phyloP scores from a whole-genome alignment of 164 flowering plant species.

The Euptelea pleiosperma region DNA sequence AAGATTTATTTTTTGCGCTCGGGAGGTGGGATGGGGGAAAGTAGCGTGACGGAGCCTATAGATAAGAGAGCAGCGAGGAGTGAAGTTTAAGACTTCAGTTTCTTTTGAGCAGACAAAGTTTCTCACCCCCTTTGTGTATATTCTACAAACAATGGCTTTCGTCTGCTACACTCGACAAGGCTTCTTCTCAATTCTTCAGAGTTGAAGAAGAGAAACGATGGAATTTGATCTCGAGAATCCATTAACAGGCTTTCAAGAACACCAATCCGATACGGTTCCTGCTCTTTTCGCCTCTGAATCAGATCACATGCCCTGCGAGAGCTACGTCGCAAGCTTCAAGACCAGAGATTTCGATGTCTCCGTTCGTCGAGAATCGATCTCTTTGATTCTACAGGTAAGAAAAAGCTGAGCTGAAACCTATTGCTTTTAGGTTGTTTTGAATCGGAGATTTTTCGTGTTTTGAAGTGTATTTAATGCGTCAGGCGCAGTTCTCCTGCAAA shows the following conservation, averaged over 20 bases:
- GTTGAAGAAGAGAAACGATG: conserved; percentile 14
- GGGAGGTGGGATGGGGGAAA: no score
- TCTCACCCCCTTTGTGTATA: no score
- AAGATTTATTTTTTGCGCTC: no score
- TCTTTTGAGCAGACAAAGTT: conserved; percentile 9
- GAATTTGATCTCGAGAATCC: conserved; percentile 67
- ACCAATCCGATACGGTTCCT: conserved; percentile 18
- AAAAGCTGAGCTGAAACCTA: not conserved
- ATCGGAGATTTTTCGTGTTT: not conserved
- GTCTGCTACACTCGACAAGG: not conserved
- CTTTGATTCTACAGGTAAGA: conserved; percentile 39
- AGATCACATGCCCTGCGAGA: conserved; percentile 52
- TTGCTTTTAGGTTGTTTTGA: not conserved
- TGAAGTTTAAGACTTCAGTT: conserved; percentile 18
- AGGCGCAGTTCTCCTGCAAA: conserved; percentile 28
- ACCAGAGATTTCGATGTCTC: conserved; percentile 18
- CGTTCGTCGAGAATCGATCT: conserved; percentile 33
- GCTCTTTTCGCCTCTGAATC: conserved; percentile 46
- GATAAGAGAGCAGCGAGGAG: conserved; percentile 14
- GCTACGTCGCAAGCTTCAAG: conserved; percentile 21
- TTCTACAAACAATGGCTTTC: no score
- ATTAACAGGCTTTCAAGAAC: conserved; percentile 23
- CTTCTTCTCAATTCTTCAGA: not conserved
- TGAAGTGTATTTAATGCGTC: conserved; percentile 2
- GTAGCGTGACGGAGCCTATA: not conserved